Conservation (phyloP, 2,329 filamentous ascomycete genomes). For the Zasmidium cellare region DNA sequence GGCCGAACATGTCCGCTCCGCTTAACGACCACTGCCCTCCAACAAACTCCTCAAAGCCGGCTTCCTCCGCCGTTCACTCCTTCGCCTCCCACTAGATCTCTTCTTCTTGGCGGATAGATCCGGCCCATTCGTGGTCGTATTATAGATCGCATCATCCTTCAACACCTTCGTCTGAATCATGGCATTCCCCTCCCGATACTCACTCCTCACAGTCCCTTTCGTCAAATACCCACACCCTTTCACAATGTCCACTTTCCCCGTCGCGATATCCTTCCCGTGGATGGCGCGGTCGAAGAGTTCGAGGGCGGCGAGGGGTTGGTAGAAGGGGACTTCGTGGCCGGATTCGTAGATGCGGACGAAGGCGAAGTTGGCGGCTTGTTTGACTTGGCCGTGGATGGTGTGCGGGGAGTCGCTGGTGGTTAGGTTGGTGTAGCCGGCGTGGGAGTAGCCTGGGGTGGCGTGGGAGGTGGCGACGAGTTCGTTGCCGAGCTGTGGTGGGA, state of each 20-base stretch:
- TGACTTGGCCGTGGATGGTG: constrained; percentile 53
- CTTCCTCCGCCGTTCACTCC: background rate
- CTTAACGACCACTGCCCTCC: too few species aligned
- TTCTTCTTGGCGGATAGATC: constrained; percentile 13
- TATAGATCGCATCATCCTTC: constrained; percentile 47
- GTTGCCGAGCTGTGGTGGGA: constrained; percentile 38
- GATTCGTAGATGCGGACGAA: constrained; percentile 52
- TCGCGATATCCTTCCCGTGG: constrained; percentile 50
- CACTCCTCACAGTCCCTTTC: constrained; percentile 28
- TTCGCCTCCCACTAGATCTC: background rate
- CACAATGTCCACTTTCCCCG: constrained; percentile 37
- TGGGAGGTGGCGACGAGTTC: constrained; percentile 43
- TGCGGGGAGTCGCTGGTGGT: constrained; percentile 39
- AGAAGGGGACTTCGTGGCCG: constrained; percentile 54
- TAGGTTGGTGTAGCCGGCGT: constrained; percentile 51
- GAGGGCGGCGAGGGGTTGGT: constrained; percentile 49
- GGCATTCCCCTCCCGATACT: constrained; percentile 43
- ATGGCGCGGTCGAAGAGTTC: constrained; percentile 53
- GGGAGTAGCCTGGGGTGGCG: constrained; percentile 41
- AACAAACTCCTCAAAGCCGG: constrained; percentile 1
- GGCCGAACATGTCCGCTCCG: background rate
- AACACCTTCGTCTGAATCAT: constrained; percentile 49
- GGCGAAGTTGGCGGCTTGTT: constrained; percentile 52
- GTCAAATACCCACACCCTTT: constrained; percentile 21
- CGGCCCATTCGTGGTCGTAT: constrained; percentile 23